Base-by-base conservation (phyloP, 768 basidiomycete species). In the Melanogaster broomeanus region DNA sequence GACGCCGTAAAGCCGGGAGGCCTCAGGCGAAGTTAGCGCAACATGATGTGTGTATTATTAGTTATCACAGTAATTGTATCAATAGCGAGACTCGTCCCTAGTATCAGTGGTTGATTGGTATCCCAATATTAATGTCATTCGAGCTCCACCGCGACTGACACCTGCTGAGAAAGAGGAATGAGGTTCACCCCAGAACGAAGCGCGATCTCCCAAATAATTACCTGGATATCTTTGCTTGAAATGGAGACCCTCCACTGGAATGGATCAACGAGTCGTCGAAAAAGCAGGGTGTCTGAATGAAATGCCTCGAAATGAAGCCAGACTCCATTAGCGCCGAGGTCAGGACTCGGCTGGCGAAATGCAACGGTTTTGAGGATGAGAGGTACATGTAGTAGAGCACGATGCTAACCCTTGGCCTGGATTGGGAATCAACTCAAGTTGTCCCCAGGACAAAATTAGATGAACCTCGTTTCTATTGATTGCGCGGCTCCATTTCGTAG, bases 1-100 rank as follows among this genome's bases (percentile, higher is more conserved):
- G 34, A 72, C 70, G 7, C 53, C 37, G 45, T 68, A 45, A 53
- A 53, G 21, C 6, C 11, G 6, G 34, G 18, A 21, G 27, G n/a
- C n/a, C n/a, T 21, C 13, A 43, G 7, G 8, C 11, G 13, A 25
- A 43, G 30, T 25, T 15, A 16, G 35, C 7, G 30, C 13, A n/a
- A 35, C 31, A 22, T 42, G 21, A 18, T 25, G 44, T 5, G 49
- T 67, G 55, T 64, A 66, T 4, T 59, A 64, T 40, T 59, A 57
- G 45, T 19, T 11, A 44, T 30, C 11, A 30, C 10, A 11, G 1
- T 30, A 12, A 30, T 9, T n/a, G 41, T 42, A 24, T 24, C n/a
- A 25, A 12, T 15, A 41, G 12, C 16, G 13, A 24, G 41, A 41
- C 40, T 9, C 12, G 31, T 4, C 31, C 31, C 31, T 31, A 13